Evolutionary conservation across 306 rosid species (phyloP), one percentile per base, ranked within the genome.

Genomic region (Cyamopsis tetragonoloba): DNA sequence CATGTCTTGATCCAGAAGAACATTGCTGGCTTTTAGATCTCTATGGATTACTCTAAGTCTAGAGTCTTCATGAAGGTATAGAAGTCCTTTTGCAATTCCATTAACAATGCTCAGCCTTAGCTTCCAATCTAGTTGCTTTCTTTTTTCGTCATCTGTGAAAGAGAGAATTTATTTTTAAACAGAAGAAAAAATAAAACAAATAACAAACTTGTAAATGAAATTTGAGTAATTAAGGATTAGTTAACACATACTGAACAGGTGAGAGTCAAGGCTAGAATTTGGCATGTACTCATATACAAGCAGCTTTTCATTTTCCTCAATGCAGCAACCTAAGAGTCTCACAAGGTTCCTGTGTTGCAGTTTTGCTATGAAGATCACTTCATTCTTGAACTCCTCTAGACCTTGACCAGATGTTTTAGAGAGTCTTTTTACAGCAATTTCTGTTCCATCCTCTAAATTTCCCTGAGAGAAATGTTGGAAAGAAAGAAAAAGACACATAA

Each of bases 291-390:
- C 96, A 7, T 85, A 88, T 4, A 86, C 70, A 28, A 82, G 85
- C n/a, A 83, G 55, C 74, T 82, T 87, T 70, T 87, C 92, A 26
- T 78, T 74, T 80, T 60, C 81, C 38, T 83, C 86, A 38, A 75
- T 39, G 65, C 86, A 51, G 38, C 83, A 88, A 7, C 86, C 91
- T 38, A 88, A 23, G 17, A 88, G 88, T 79, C 80, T 82, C 12
- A 86, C 87, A 24, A 88, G 86, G 66, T 85, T 88, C 27, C 79
- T 76, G 11, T 83, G 91, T 60, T 88, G 96, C 59, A 88, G 74
- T 58, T 80, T 84, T 5, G 79, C 82, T 22, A 89, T 77, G 41
- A 83, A 80, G 13, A 77, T 47, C 6, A 82, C 90, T 72, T 89
- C 90, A 61, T 89, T 89, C 39, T 50, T 86, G 27, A 86, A 79